A percentile compares a stretch with the other conserved stretches of the same genome.
Evolutionary conservation across 768 basidiomycete genomes (phyloP).

Genomic region (Tylopilus sp.): DNA sequence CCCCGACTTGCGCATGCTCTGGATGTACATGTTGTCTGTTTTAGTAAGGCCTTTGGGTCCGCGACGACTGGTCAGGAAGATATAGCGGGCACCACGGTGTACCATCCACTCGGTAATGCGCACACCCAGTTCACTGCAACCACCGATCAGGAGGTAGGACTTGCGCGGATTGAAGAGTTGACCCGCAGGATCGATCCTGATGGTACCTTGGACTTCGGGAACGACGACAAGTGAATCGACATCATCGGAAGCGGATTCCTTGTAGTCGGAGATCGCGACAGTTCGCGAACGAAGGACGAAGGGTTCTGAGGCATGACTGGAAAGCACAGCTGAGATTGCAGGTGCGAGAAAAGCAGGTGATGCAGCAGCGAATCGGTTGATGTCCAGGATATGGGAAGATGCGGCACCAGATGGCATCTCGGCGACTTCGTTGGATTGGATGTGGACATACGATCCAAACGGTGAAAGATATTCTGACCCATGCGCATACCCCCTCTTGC

Average conservation of each 20-base stretch:
- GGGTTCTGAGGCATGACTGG: constrained; percentile 15
- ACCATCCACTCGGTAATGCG: constrained; percentile 34
- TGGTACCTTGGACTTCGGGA: constrained; percentile 2
- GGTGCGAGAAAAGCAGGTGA: constrained; percentile 21
- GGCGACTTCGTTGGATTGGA: constrained; percentile 14
- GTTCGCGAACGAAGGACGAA: constrained; percentile 10
- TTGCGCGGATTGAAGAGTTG: constrained; percentile 31
- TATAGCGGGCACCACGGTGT: constrained; percentile 29
- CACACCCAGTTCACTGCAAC: constrained; percentile 23
- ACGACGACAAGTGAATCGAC: constrained; percentile 17
- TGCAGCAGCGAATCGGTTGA: constrained; percentile 18
- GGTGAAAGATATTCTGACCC: constrained; percentile 21
- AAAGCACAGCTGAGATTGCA: constrained; percentile 16
- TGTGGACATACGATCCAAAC: constrained; percentile 25
- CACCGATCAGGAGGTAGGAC: constrained; percentile 20
- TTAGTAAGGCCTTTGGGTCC: constrained; percentile 18
- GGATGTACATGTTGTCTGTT: constrained; percentile 28
- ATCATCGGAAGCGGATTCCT: neutral
- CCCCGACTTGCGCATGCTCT: constrained; percentile 20
- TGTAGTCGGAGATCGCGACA: constrained; percentile 12
- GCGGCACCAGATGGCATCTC: constrained; percentile 18
- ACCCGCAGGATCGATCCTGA: constrained; percentile 24
- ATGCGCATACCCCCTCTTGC: constrained; percentile 12
- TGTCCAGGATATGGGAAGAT: constrained; percentile 19
- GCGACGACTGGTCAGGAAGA: constrained; percentile 30